Base-by-base conservation (phyloP, 2,329 filamentous ascomycete genomes). In the Cryphonectria naterciae region DNA sequence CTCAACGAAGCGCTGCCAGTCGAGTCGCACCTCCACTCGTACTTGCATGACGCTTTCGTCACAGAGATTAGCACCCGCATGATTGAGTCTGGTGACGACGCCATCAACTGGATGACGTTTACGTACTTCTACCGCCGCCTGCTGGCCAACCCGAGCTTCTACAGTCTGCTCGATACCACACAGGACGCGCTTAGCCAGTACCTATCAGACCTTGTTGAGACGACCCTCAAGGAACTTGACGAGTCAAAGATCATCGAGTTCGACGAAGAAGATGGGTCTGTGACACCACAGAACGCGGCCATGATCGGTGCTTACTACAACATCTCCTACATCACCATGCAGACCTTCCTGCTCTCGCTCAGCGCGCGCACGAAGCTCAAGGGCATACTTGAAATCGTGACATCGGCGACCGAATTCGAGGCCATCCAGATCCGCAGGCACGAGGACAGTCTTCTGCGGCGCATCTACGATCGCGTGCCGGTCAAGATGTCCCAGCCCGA, bases 261-360 rank as follows among this genome's bases (percentile, higher is more conserved):
- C 65, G 95, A 98, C 74, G 95, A 97, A 78, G 94, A 97, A 65
- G 95, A 98, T 78, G 95, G 97, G 76, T 91, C 91, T 0, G 91
- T 98, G 61, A 88, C 92, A 25, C 95, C 96, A 19, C 89, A 97
- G 77, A 98, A 99, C 80, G 93, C 95, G 2, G 96, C 96, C 75
- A 98, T 98, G 93, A 98, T 99, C 78, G 94, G 93, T 13, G 94
- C 96, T 1, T 98, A 99, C 86, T 99, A 99, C 87, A 98, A 98
- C 82, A 97, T 99, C 78, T 98, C 95, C 7, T 98, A 98, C 83
- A 93, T 97, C 80, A 99, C 96, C 2, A 99, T 99, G 95, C 95
- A 99, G 83, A 99, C 96, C 0, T 95, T 99, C 86, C 85, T 99
- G 67, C 86, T 99, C 69, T 99, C 96, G 19, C 87, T 99, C 63